Evolutionary conservation across 805 yeast species (phyloP), one percentile per base, ranked within the genome.

Genomic region (Gaillardinia entomophila): DNA sequence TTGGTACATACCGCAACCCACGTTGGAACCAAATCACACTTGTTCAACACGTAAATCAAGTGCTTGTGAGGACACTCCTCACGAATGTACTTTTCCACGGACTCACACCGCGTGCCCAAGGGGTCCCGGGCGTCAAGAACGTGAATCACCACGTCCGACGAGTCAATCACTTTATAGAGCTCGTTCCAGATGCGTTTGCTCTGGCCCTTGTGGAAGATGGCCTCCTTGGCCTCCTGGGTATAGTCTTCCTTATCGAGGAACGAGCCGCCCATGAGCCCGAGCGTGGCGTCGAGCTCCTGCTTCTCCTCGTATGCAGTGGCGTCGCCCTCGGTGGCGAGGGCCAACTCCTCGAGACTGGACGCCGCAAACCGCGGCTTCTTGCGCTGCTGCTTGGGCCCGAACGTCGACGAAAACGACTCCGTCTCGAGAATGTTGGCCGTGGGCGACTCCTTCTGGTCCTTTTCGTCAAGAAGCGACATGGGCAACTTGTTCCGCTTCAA

Each of bases 1-100:
- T n/a, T n/a, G n/a, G 55, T 61, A 88, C 97, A 75, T 87, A 89
- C 97, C 52, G 97, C 97, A 53, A 87, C 97, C 97, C 97, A 90
- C 29, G 96, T 90, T 43, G 98, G 98, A 32, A 90, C 96, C 53
- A 90, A 77, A 71, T 90, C 98, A 75, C 97, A 89, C 73, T 90
- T 90, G 75, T 90, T 90, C 63, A 90, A 68, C 36, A 92, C 96
- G 56, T 82, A 89, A 46, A 90, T 82, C 67, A 90, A 71, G 71
- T 92, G 98, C 65, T 90, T 90, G 57, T 92, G 98, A 11, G 97
- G 86, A 53, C 95, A 88, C 64, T 90, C 98, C 45, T 85, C 90
- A 48, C 74, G 77, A 57, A 90, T 86, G 56, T 87, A 89, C 51
- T 87, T 88, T 60, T 92, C 97, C 35, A 90, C 96, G 2, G 94